Percentiles rank a stretch among this genome's conserved stretches.
These are phyloP conservation scores for Grosmannia huntii DNA, from an alignment of 2,329 filamentous ascomycete species.

Conservation along the genomic window DNA sequence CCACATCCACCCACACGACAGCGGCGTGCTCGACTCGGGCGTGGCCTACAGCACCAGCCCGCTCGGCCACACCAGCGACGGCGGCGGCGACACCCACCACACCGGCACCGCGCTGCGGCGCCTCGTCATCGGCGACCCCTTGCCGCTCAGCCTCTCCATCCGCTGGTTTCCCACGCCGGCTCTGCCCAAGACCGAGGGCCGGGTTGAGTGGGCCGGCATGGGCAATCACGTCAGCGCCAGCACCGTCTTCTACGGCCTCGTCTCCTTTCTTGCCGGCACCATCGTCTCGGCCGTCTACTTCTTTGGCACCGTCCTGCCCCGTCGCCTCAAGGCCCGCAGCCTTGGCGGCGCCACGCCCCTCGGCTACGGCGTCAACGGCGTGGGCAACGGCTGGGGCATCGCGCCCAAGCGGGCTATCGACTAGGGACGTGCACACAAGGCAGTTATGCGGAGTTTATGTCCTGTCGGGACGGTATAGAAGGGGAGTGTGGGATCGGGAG, in stretches of 20 bases:
- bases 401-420: slow-evolving; percentile 40
- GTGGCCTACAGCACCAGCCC: slow-evolving; percentile 77
- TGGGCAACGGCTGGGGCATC: slow-evolving; percentile 44
- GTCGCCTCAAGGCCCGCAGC: slow-evolving; percentile 33
- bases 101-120: slow-evolving; percentile 30
- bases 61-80: slow-evolving; percentile 43
- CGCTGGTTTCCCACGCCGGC: slow-evolving; percentile 73
- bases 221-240: slow-evolving; percentile 51
- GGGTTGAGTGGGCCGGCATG: slow-evolving; percentile 52
- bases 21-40: slow-evolving; percentile 74
- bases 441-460: background rate
- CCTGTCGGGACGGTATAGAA: background rate
- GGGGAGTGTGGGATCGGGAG: background rate
- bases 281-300: slow-evolving; percentile 45
- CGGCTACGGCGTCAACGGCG: slow-evolving; percentile 38
- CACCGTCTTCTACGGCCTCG: slow-evolving; percentile 48
- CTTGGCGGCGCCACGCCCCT: slow-evolving; percentile 46
- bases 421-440: slow-evolving; percentile 13
- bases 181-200: slow-evolving; percentile 54
- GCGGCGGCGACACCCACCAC: slow-evolving; percentile 18
- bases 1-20: slow-evolving; percentile 49
- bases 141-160: slow-evolving; percentile 68
- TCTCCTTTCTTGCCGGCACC: slow-evolving; percentile 44
- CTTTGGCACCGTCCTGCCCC: slow-evolving; percentile 45
- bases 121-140: slow-evolving; percentile 75